Percentiles rank a stretch among this genome's conserved stretches.
phyloP scores from a whole-genome alignment of 441 rosid species.

The Adansonia gregorii region DNA sequence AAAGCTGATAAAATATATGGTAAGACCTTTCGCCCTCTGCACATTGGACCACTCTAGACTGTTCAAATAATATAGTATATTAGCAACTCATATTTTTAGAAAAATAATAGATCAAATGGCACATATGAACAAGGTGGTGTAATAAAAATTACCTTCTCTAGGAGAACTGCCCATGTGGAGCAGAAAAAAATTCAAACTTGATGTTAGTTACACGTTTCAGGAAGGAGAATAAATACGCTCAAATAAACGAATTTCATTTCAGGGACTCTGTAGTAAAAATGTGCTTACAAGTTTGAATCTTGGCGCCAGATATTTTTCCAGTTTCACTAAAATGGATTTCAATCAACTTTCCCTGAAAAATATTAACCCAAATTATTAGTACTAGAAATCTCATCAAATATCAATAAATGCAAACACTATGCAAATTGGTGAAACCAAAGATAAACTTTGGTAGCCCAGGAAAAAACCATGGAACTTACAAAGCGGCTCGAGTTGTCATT shows the following conservation, averaged over 20 bases:
- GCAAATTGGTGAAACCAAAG: conserved; percentile 16
- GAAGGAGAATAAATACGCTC: conserved; percentile 20
- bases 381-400: conserved; percentile 26
- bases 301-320: conserved; percentile 98
- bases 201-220: conserved; percentile 38
- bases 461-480: conserved; percentile 62
- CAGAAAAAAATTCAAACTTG: conserved; percentile 36
- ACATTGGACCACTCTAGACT: conserved; percentile 99
- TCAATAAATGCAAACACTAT: conserved; percentile 1
- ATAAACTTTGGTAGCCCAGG: conserved; percentile 13
- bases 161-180: conserved; percentile 72
- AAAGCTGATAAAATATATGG: conserved; percentile 98
- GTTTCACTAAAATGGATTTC: conserved; percentile 96
- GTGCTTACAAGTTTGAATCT: conserved; percentile 94
- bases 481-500: conserved; percentile 99
- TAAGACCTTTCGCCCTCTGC: conserved; percentile 97
- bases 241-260: conserved; percentile 22
- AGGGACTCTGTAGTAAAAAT: conserved; percentile 23
- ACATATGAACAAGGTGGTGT: conserved; percentile 26
- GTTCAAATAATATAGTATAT: conserved; percentile 42
- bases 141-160: conserved; percentile 78
- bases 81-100: conserved; percentile 22
- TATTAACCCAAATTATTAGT: conserved; percentile 35
- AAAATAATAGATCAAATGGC: conserved; percentile 22
- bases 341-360: conserved; percentile 88